A percentile compares a stretch with the other conserved stretches of the same genome.
Evolutionary conservation across 1,284 basidiomycete species (phyloP).

Genomic region (Chiua sp.): DNA sequence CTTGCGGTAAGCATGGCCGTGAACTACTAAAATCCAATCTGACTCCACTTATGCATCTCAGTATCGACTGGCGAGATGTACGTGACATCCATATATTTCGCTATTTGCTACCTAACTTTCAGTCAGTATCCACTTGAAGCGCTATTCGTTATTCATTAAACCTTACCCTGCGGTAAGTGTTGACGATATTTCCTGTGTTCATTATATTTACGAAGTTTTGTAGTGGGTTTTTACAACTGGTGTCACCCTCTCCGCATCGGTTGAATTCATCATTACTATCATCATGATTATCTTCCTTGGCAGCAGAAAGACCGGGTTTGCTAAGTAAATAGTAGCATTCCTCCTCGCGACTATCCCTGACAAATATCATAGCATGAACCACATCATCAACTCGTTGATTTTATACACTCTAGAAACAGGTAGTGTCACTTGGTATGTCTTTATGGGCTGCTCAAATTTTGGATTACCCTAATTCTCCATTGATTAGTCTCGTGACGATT

Average conservation of each 20-base stretch:
- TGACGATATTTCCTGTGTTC: not conserved
- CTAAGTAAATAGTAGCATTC: conserved; percentile 34
- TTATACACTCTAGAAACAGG: conserved; percentile 61
- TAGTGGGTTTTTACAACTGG: conserved; percentile 62
- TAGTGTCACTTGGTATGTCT: conserved; percentile 47
- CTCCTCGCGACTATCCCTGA: not conserved
- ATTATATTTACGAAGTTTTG: not conserved
- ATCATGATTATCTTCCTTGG: conserved; percentile 53
- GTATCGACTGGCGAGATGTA: conserved; percentile 40
- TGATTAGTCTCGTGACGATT: conserved; percentile 31
- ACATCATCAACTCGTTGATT: conserved; percentile 54
- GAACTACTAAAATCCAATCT: not conserved
- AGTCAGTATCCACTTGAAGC: conserved; percentile 32
- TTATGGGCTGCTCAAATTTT: conserved; percentile 9
- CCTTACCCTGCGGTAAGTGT: conserved; percentile 34
- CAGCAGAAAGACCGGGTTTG: conserved; percentile 47
- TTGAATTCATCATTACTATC: conserved; percentile 56
- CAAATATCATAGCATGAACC: conserved; percentile 45
- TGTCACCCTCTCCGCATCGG: conserved; percentile 52
- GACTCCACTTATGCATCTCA: conserved; percentile 4
- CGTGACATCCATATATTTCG: not conserved
- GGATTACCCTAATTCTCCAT: conserved; percentile 28
- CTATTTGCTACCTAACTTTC: not conserved
- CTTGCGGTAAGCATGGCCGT: conserved; percentile 27
- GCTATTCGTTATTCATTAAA: conserved; percentile 34